phyloP scores from a whole-genome alignment of 805 yeast genomes.

The Scheffersomyces stipitis region DNA sequence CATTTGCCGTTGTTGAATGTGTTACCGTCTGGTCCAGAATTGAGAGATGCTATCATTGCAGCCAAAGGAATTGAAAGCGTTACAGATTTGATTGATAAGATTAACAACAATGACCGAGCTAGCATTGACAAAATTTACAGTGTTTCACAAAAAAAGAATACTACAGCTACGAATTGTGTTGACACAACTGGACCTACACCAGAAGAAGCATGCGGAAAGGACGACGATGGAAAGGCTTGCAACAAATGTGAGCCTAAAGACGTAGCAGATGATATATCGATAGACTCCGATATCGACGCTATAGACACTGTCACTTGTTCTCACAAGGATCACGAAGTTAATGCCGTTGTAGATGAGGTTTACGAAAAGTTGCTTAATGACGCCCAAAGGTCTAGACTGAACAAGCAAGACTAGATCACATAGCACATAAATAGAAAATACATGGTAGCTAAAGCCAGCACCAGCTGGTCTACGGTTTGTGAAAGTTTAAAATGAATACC shows the following conservation, averaged over 20 bases:
- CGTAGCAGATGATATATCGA: slow-evolving; percentile 22
- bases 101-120: slow-evolving; percentile 49
- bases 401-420: slow-evolving; percentile 23
- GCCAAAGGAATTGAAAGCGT: slow-evolving; percentile 77
- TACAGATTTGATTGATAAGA: slow-evolving; percentile 63
- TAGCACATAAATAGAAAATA: slow-evolving; percentile 2
- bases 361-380: slow-evolving; percentile 72
- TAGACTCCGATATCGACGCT: slow-evolving; percentile 9
- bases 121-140: slow-evolving; percentile 51
- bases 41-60: slow-evolving; percentile 61
- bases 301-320: slow-evolving; percentile 1
- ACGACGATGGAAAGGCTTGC: background rate
- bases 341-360: slow-evolving; percentile 63
- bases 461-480: too few relatives aligned
- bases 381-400: slow-evolving; percentile 63
- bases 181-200: background rate
- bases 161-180: slow-evolving; percentile 7
- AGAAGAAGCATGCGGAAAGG: background rate
- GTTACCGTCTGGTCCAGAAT: slow-evolving; percentile 55
- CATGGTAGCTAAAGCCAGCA: slow-evolving; percentile 3
- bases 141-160: slow-evolving; percentile 22
- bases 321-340: slow-evolving; percentile 13
- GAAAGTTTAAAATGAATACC: background rate
- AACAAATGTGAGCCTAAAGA: background rate
- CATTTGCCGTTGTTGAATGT: slow-evolving; percentile 33